These are phyloP conservation scores for Chalara sp. DNA, from an alignment of 2,329 filamentous ascomycete genomes.

Conservation along the genomic window DNA sequence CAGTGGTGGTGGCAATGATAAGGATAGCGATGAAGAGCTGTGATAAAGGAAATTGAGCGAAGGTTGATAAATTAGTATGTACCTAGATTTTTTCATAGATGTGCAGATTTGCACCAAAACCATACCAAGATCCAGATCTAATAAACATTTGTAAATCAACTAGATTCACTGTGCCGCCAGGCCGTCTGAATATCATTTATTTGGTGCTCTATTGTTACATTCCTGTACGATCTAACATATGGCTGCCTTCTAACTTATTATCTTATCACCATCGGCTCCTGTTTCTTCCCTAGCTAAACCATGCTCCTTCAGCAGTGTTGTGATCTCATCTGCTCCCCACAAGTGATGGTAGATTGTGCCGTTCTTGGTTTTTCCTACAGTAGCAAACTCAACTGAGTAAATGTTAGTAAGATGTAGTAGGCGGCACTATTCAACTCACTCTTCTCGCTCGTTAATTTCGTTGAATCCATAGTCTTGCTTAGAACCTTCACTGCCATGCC, in stretches of 20 bases:
- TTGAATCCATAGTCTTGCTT: slow-evolving; percentile 99
- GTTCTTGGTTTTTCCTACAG: slow-evolving; percentile 88
- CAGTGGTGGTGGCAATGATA: too few species aligned
- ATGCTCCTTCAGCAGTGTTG: slow-evolving; percentile 87
- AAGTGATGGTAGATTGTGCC: slow-evolving; percentile 98
- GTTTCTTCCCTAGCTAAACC: slow-evolving; percentile 80
- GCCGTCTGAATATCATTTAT: too few species aligned
- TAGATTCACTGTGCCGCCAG: too few species aligned
- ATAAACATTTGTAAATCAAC: too few species aligned
- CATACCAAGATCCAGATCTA: too few species aligned
- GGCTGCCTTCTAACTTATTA: slow-evolving; percentile 20
- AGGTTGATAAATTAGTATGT: too few species aligned
- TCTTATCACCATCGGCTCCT: slow-evolving; percentile 23
- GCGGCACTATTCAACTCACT: slow-evolving; percentile 51
- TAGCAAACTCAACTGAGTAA: slow-evolving; percentile 84
- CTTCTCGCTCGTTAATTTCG: slow-evolving; percentile 98
- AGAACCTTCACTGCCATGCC: slow-evolving; percentile 96
- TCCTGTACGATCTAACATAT: too few species aligned
- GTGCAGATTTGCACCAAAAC: too few species aligned
- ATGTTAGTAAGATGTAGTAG: slow-evolving; percentile 12
- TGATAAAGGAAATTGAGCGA: too few species aligned
- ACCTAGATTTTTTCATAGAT: too few species aligned
- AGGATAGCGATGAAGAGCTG: too few species aligned
- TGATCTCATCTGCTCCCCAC: slow-evolving; percentile 96
- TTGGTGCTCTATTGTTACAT: too few species aligned